A percentile compares a stretch with the other conserved stretches of the same genome.
Evolutionary conservation across 2,329 filamentous ascomycete species (phyloP).

Genomic region (Zarea fungicola): DNA sequence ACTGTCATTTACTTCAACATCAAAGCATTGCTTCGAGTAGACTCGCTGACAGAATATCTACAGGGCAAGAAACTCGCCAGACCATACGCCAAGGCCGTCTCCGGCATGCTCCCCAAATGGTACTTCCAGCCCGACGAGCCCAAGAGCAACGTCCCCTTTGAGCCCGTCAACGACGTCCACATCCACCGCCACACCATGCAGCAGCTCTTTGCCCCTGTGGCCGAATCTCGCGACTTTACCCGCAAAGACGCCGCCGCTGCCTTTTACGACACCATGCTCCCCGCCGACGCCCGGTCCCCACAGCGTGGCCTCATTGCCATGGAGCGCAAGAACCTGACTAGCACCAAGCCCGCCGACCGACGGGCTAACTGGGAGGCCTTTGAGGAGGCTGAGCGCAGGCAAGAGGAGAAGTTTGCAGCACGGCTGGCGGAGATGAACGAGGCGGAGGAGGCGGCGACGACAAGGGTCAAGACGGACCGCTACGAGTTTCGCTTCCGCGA

Average conservation of each 20-base stretch:
- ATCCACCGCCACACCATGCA: constrained; percentile 57
- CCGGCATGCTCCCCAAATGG: constrained; percentile 75
- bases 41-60: constrained; percentile 21
- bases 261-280: constrained; percentile 55
- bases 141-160: constrained; percentile 36
- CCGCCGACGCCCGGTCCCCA: constrained; percentile 56
- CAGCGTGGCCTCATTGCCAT: constrained; percentile 56
- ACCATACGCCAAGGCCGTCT: constrained; percentile 71
- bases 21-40: constrained; percentile 8
- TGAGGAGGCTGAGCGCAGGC: constrained; percentile 36
- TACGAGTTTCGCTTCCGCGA: constrained; percentile 61
- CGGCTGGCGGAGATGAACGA: constrained; percentile 27
- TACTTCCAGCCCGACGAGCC: constrained; percentile 47
- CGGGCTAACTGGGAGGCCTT: constrained; percentile 38
- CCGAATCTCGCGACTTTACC: constrained; percentile 59
- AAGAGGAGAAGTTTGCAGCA: constrained; percentile 35
- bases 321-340: constrained; percentile 33
- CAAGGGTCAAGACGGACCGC: constrained; percentile 43
- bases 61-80: constrained; percentile 72
- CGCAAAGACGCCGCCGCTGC: constrained; percentile 61
- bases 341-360: constrained; percentile 36
- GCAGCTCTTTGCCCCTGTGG: constrained; percentile 60
- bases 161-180: constrained; percentile 60
- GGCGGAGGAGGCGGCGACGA: constrained; percentile 36
- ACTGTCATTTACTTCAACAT: background rate